Evolutionary conservation across 2,329 filamentous ascomycete genomes (phyloP), one percentile per base, ranked within the genome.

Genomic region (Aspergillus fructus): DNA sequence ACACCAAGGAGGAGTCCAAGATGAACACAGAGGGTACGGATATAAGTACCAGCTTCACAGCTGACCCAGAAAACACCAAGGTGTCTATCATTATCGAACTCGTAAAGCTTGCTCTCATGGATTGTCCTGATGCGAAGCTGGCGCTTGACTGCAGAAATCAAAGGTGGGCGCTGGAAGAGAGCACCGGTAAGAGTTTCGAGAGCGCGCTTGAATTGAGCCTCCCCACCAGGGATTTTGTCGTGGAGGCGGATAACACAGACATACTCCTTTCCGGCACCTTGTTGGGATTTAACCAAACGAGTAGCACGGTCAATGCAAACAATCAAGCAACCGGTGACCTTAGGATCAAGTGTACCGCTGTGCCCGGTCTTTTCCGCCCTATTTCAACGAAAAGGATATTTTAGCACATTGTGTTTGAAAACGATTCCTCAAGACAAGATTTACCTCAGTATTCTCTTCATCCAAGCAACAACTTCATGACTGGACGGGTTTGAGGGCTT

Each of bases 21-120:
- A 79, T 97, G 94, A 43, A 97, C 93, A 78, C 94, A 97, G 48
- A 99, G 87, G 39, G 94, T 99, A 82, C 94, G 90, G 75, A 99
- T 97, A 78, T 99, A 99, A 63, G 94, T 99, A 75, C 94, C 94
- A 57, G 92, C 94, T 80, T 99, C 94, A 78, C 94, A 99, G 79
- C 91, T 96, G 68, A 97, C 94, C 93, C 94, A 97, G 85, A 99
- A 99, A 56, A 97, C 93, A 77, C 90, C 94, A 39, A 99, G 85
- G 76, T 97, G 93, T 69, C 94, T 88, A 71, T 97, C 93, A 74
- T 99, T 97, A 82, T 99, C 94, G 74, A 97, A 99, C 81, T 99
- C 94, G 74, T 91, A 83, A 55, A 97, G 83, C 81, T 96, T 96
- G 85, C 89, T 96, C 80, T 97, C 92, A 82, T 97, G 90, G 68